Evolutionary conservation across 75 land plant species (phyloP).

Genomic region (Gnetum montanum): DNA sequence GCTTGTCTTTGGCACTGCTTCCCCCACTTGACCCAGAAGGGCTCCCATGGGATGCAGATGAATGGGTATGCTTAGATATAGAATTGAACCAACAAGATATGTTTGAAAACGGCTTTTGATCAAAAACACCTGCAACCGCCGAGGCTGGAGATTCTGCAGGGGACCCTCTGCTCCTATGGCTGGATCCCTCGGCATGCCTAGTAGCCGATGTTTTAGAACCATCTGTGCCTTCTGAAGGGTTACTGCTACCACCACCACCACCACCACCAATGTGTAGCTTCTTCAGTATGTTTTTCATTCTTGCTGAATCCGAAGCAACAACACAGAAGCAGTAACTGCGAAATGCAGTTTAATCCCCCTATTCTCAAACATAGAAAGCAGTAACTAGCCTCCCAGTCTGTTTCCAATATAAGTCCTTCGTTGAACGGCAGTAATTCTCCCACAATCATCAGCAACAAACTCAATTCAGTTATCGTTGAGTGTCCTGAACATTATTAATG

Average conservation of each 20-base stretch:
- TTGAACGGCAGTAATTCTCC: no score
- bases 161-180: constrained; percentile 8
- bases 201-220: constrained; percentile 18
- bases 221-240: constrained; percentile 26
- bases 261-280: constrained; percentile 56
- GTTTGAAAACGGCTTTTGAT: constrained; percentile 37
- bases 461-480: no score
- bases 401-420: no score
- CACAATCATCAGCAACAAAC: no score
- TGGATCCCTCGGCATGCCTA: constrained; percentile 13
- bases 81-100: constrained; percentile 49
- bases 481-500: no score
- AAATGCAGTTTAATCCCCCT: not conserved
- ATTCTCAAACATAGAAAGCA: not conserved
- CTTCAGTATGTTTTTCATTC: constrained; percentile 65
- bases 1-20: constrained; percentile 3
- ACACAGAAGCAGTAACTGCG: not conserved
- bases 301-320: constrained; percentile 1
- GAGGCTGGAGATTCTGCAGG: constrained; percentile 7
- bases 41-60: constrained; percentile 25
- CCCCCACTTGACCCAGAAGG: constrained; percentile 3
- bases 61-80: constrained; percentile 22
- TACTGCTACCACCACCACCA: no score
- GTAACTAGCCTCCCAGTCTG: not conserved
- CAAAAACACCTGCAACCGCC: constrained; percentile 3